These are phyloP conservation scores for Crotalaria pallida DNA, from an alignment of 306 rosid genomes.

Conservation along the genomic window DNA sequence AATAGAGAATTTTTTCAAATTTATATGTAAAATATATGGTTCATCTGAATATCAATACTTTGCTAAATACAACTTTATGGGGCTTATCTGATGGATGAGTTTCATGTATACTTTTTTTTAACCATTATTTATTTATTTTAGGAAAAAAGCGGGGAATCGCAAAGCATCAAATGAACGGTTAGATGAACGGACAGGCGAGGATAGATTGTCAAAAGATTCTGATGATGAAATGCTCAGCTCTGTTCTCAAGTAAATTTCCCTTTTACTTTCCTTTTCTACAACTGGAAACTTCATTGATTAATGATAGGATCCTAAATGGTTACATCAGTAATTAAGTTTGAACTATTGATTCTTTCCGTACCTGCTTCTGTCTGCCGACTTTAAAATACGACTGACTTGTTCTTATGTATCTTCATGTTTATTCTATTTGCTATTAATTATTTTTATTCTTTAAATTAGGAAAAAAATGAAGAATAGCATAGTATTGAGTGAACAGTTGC, in stretches of 20 bases:
- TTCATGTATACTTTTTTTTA: neutral
- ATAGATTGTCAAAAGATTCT: constrained; percentile 21
- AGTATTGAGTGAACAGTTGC: constrained; percentile 23
- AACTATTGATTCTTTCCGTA: neutral
- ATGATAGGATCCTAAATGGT: neutral
- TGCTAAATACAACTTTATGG: constrained; percentile 4
- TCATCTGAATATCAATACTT: neutral
- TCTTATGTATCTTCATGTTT: neutral
- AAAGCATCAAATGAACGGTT: constrained; percentile 20
- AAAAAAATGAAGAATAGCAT: constrained; percentile 20
- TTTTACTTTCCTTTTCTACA: neutral
- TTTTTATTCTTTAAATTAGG: constrained; percentile 31
- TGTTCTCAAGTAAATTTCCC: constrained; percentile 43
- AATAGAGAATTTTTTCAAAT: neutral
- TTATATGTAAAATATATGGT: constrained; percentile 1
- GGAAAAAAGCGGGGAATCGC: constrained; percentile 32
- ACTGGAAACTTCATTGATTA: neutral
- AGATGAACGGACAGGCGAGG: constrained; percentile 22
- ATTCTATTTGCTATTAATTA: neutral
- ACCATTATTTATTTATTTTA: constrained; percentile 16
- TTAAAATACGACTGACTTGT: neutral
- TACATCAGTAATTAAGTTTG: neutral
- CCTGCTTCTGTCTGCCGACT: neutral
- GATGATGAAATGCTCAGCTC: constrained; percentile 55
- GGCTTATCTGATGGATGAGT: neutral